Evolutionary conservation across 441 rosid species (phyloP), one percentile per base, ranked within the genome.

Genomic region (Lepidium campestre): DNA sequence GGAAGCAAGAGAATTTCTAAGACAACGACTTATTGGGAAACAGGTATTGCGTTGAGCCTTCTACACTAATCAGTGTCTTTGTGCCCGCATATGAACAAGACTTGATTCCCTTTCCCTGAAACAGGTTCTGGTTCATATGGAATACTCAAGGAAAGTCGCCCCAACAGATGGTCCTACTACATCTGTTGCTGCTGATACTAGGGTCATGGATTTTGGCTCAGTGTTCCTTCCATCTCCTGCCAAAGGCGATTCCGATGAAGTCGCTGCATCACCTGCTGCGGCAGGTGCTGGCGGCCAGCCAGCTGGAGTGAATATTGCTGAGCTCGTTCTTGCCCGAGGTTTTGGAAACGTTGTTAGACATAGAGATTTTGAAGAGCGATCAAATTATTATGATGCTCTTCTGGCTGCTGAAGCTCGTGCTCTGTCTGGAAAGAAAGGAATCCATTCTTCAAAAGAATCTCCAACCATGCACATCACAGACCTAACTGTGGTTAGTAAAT

Each of bases 341-440:
- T 82, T 82, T 62, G 99, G 85, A 55, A 79, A 80, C 65, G 94
- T 90, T 55, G 83, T 88, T 64, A 78, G 86, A 55, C 99, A 95
- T 71, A 84, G 94, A 37, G 99, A 95, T 66, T 91, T 88, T 78
- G 99, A 94, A 79, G 98, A 94, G 77, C 80, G 99, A 72, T 95
- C 99, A 76, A 91, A 86, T 61, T 88, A 78, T 76, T 95, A 95
- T 68, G 98, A 94, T 46, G 79, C 87, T 72, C 91, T 95, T 72
- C 85, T 91, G 72, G 88, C 95, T 62, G 98, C 99, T 62, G 99
- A 95, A 77, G 70, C 89, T 12, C 96, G 97, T 49, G 98, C 99
- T 27, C 48, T 57, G 40, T 42, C 85, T 46, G 89, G 85, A 44
- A 92, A 62, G 85, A 90, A 83, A 74, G 98, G 97, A 60, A 73